Evolutionary conservation across 2,329 filamentous ascomycete genomes (phyloP), one percentile per base, ranked within the genome.

Genomic region (Monilinia aucupariae): DNA sequence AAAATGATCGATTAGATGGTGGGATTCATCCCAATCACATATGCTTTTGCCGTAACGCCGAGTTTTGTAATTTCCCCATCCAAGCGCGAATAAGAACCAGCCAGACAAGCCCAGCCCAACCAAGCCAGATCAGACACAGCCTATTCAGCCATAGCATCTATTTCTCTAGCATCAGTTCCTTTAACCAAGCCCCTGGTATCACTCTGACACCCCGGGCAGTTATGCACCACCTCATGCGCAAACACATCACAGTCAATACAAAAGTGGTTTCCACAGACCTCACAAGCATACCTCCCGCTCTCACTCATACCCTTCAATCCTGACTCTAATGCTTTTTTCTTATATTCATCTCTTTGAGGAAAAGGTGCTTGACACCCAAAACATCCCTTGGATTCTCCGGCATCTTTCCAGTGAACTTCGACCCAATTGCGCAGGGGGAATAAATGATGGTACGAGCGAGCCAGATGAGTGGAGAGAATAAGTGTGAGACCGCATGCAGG

Each of bases 231-330:
- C 77, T 97, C 92, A 74, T 99, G 94, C 30, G 91, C 89, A 77
- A 94, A 97, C 30, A 97, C 86, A 75, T 99, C 94, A 75, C 94
- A 99, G 75, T 99, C 94, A 68, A 99, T 96, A 79, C 94, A 99
- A 74, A 97, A 99, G 76, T 97, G 93, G 64, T 90, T 87, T 3
- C 82, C 77, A 75, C 94, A 99, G n/a, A 88, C 86, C 69, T 88
- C 84, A 74, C 94, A 99, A 64, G 90, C 90, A 74, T 99, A 99
- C 59, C 94, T 80, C 54, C 89, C 87, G 72, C 89, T 94, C 78
- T 96, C 91, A 74, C 90, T 93, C 50, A 92, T 87, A 1, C 88
- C 87, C 71, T 85, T 88, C 25, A 60, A 51, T 56, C 27, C 41
- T n/a, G 17, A 27, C 2, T 70, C 59, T 49, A 30, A 48, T 20